A percentile compares a stretch with the other conserved stretches of the same genome.
These are phyloP conservation scores for Pelagomonas calceolata DNA, from an alignment of 108 stramenopile genomes.

Conservation along the genomic window DNA sequence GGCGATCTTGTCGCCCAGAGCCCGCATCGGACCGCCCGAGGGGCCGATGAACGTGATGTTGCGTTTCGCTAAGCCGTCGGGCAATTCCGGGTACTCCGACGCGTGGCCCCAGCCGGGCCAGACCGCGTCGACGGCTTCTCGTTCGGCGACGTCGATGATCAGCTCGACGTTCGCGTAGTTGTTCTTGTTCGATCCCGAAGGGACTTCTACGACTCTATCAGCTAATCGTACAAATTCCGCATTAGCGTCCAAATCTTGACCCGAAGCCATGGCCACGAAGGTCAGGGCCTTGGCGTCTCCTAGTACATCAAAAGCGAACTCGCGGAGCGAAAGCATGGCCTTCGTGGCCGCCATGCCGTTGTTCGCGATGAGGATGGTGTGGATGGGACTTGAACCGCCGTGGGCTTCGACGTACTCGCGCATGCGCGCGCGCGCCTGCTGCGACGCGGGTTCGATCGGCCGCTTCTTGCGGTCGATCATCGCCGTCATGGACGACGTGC, in stretches of 20 bases:
- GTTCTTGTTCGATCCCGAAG: conserved; percentile 98
- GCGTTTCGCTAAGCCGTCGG: conserved; percentile 73
- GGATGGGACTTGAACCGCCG: conserved; percentile 41
- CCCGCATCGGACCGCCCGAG: conserved; percentile 89
- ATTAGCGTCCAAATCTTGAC: conserved; percentile 55
- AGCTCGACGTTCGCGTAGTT: conserved; percentile 99
- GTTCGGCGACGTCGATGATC: conserved; percentile 94
- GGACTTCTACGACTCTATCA: conserved; percentile 97
- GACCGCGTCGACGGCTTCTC: conserved; percentile 94
- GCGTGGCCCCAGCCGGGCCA: conserved; percentile 99
- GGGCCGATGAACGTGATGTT: conserved; percentile 96
- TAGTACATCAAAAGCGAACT: conserved; percentile 89
- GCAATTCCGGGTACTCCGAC: conserved; percentile 84
- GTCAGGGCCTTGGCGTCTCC: conserved; percentile 75
- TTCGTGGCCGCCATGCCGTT: conserved; percentile 39
- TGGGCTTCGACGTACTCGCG: conserved; percentile 35
- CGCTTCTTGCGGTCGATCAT: too few species aligned
- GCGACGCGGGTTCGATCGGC: too few species aligned
- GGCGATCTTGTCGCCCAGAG: conserved; percentile 99
- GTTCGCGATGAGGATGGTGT: conserved; percentile 52
- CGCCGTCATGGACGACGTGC: too few species aligned
- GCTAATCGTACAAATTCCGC: conserved; percentile 99
- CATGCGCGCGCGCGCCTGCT: conserved; percentile 5
- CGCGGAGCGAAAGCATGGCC: conserved; percentile 84
- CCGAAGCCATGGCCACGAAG: conserved; percentile 99